Conservation (phyloP, 2,329 filamentous ascomycete genomes). For the Samsoniella hepiali region DNA sequence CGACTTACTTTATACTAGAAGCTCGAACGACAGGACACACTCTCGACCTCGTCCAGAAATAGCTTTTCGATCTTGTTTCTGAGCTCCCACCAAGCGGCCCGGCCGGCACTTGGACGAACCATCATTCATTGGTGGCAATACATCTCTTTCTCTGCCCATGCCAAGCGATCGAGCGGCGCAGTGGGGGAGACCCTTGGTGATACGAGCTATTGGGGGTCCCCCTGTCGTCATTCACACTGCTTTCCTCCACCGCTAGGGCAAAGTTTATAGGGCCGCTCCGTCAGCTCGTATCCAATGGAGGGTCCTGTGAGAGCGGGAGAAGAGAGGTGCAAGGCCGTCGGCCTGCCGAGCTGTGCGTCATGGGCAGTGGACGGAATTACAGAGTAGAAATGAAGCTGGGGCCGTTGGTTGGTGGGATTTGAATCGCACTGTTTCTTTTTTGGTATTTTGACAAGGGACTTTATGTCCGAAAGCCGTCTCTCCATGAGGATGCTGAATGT, state of each 20-base stretch:
- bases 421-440: too few species aligned
- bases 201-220: slow-evolving; percentile 10
- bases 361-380: background rate
- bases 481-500: too few species aligned
- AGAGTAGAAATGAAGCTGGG: too few species aligned
- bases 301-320: too few species aligned
- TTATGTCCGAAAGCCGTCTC: too few species aligned
- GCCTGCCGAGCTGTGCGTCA: background rate
- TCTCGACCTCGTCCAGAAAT: background rate
- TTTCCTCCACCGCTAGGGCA: background rate
- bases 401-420: too few species aligned
- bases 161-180: background rate
- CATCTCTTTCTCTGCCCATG: background rate
- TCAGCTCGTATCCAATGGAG: slow-evolving; percentile 9
- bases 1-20: background rate
- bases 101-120: background rate
- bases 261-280: background rate
- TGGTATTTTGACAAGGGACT: too few species aligned
- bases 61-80: background rate
- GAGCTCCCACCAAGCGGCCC: background rate
- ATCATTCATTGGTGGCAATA: slow-evolving; percentile 13
- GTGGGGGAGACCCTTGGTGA: slow-evolving; percentile 6
- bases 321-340: background rate
- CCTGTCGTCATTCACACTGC: slow-evolving; percentile 1
- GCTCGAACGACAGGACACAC: background rate